Evolutionary conservation across 1,284 basidiomycete species (phyloP).

Genomic region (Tilletia walkeri): DNA sequence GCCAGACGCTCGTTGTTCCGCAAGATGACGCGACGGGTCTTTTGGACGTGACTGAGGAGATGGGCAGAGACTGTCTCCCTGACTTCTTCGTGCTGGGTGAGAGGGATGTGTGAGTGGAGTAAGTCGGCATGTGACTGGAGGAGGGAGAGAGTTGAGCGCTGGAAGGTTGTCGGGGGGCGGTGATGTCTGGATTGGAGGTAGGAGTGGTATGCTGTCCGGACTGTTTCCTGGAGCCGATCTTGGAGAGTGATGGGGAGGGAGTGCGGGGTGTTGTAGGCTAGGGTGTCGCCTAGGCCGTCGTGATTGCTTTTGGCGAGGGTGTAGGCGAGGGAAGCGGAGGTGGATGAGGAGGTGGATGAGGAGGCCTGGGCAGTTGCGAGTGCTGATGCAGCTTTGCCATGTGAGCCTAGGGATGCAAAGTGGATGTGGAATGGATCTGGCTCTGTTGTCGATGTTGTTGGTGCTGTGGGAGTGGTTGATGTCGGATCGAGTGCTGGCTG

Average conservation of each 20-base stretch:
- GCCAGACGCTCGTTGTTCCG: conserved; percentile 88
- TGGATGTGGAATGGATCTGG: conserved; percentile 16
- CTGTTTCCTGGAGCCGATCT: conserved; percentile 8
- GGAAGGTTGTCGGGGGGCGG: conserved; percentile 21
- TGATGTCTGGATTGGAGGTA: conserved; percentile 20
- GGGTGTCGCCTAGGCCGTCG: background rate
- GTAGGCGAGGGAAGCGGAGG: background rate
- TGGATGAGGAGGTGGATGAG: background rate
- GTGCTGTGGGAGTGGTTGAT: background rate
- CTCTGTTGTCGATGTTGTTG: background rate
- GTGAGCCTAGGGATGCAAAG: conserved; percentile 3
- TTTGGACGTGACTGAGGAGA: conserved; percentile 57
- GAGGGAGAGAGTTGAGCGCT: conserved; percentile 31
- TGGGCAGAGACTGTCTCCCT: conserved; percentile 40
- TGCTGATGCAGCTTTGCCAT: background rate
- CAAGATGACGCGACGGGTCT: conserved; percentile 85
- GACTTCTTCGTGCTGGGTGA: conserved; percentile 28
- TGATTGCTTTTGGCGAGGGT: background rate
- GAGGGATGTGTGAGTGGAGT: conserved; percentile 34
- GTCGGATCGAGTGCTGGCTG: too few relatives aligned
- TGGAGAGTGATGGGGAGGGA: background rate
- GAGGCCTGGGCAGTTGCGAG: background rate
- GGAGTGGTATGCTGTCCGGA: conserved; percentile 20
- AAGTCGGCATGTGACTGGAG: conserved; percentile 45
- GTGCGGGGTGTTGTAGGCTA: background rate